phyloP scores from a whole-genome alignment of 352 stramenopile species.

The Globisporangium cystogenes region DNA sequence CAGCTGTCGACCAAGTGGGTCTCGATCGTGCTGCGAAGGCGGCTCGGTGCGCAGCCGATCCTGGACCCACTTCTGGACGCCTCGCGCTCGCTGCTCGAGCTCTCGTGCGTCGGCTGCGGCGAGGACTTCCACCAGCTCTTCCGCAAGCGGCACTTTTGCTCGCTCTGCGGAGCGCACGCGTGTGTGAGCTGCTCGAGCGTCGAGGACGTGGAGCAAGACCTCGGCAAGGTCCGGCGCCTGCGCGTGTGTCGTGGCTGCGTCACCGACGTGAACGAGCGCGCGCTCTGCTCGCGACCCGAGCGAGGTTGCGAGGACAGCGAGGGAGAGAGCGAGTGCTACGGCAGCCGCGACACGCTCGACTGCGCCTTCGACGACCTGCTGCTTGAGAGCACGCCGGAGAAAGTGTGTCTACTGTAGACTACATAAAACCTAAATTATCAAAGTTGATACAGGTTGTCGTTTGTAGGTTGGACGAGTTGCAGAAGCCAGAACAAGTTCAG shows the following conservation, averaged over 20 bases:
- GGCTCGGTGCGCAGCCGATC: constrained; percentile 8
- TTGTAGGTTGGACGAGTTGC: background rate
- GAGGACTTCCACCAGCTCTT: constrained; percentile 13
- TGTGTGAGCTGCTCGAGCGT: constrained; percentile 12
- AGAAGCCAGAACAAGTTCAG: background rate
- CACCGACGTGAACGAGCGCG: background rate
- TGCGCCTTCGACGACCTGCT: constrained; percentile 3
- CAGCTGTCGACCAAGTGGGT: constrained; percentile 15
- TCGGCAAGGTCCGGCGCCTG: constrained; percentile 7
- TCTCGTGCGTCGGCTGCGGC: constrained; percentile 12
- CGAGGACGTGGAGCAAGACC: constrained; percentile 8
- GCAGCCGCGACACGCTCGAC: background rate
- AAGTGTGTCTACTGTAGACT: background rate
- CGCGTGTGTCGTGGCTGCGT: constrained; percentile 10
- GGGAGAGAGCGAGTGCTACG: background rate
- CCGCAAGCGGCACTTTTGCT: constrained; percentile 14
- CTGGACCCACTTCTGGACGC: constrained; percentile 7
- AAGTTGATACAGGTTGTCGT: background rate
- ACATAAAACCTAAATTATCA: too few relatives aligned
- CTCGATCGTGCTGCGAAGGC: constrained; percentile 8
- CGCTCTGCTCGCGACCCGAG: background rate
- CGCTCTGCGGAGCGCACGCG: constrained; percentile 9
- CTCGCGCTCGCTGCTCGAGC: constrained; percentile 9
- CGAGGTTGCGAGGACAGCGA: background rate
- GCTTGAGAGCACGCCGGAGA: background rate